These are phyloP conservation scores for Bertia moriformis DNA, from an alignment of 2,329 filamentous ascomycete species.

Conservation along the genomic window DNA sequence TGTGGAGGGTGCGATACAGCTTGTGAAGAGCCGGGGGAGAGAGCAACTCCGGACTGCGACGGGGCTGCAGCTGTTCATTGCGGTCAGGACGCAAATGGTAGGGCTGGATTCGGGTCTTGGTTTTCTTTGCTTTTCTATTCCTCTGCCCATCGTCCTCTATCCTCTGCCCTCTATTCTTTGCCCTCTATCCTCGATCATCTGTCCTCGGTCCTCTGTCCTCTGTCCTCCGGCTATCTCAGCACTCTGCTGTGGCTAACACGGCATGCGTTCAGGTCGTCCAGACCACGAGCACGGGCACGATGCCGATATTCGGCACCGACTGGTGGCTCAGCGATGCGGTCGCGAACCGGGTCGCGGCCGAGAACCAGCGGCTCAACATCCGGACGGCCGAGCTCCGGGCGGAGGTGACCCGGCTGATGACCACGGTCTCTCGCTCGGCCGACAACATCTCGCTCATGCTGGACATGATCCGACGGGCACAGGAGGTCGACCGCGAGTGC, in stretches of 20 bases:
- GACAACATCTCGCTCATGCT: slow-evolving; percentile 34
- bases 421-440: slow-evolving; percentile 25
- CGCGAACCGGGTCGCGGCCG: slow-evolving; percentile 29
- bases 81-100: slow-evolving; percentile 48
- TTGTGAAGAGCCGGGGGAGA: slow-evolving; percentile 40
- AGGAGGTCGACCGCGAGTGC: slow-evolving; percentile 35
- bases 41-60: slow-evolving; percentile 36
- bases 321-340: slow-evolving; percentile 44
- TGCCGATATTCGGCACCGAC: slow-evolving; percentile 35
- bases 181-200: no score
- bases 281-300: slow-evolving; percentile 34
- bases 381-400: slow-evolving; percentile 38
- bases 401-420: slow-evolving; percentile 34
- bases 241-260: slow-evolving; percentile 2
- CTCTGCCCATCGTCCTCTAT: no score
- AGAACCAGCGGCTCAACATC: slow-evolving; percentile 36
- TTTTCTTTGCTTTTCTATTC: neutral
- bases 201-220: no score
- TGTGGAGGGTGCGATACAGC: slow-evolving; percentile 46
- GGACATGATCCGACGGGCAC: slow-evolving; percentile 33
- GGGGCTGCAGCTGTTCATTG: slow-evolving; percentile 39
- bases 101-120: no score
- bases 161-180: no score
- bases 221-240: slow-evolving; percentile 1
- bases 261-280: slow-evolving; percentile 24